phyloP scores from a whole-genome alignment of 352 stramenopile species.

The Globisporangium cederbergense region DNA sequence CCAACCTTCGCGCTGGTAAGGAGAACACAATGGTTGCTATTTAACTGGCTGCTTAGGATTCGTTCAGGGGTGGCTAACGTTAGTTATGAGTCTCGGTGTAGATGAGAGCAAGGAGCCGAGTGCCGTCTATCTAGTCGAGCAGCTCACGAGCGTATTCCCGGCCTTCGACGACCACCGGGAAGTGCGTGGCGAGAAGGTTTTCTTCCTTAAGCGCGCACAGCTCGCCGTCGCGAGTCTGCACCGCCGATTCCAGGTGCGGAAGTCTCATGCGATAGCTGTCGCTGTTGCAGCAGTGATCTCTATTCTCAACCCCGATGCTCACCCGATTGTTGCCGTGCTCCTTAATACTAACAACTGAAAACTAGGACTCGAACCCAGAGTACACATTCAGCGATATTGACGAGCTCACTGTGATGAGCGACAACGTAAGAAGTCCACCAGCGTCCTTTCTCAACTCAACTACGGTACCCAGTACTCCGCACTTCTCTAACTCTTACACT shows the following conservation, averaged over 20 bases:
- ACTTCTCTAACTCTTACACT: too few relatives aligned
- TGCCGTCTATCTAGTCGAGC: conserved; percentile 49
- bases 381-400: conserved; percentile 61
- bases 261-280: too few relatives aligned
- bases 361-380: conserved; percentile 40
- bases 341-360: not conserved
- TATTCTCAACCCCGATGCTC: too few relatives aligned
- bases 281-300: too few relatives aligned
- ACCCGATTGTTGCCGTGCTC: not conserved
- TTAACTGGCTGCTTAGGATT: not conserved
- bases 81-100: not conserved
- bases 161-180: conserved; percentile 68
- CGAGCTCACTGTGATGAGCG: conserved; percentile 57
- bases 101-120: conserved; percentile 27
- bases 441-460: too few relatives aligned
- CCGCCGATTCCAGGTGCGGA: conserved; percentile 58
- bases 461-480: too few relatives aligned
- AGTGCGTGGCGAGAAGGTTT: conserved; percentile 42
- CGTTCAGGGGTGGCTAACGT: not conserved
- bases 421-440: conserved; percentile 34
- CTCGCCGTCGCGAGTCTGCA: conserved; percentile 48
- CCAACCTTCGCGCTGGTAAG: conserved; percentile 33
- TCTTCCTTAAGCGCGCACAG: conserved; percentile 74
- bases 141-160: conserved; percentile 54
- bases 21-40: not conserved